Evolutionary conservation across 805 yeast genomes (phyloP).

Genomic region (Schwanniomyces yamadae): DNA sequence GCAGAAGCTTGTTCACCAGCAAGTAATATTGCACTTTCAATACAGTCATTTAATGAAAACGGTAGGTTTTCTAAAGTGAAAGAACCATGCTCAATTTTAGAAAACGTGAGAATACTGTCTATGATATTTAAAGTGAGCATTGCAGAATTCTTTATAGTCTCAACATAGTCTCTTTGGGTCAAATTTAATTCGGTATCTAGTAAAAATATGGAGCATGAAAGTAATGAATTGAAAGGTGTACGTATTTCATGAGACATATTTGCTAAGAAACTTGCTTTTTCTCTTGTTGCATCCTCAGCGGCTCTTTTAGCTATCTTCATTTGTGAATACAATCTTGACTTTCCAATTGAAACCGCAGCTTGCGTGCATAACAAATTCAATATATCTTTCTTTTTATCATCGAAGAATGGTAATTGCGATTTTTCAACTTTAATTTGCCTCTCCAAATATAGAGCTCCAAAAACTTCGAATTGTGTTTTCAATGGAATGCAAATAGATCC

Average conservation of each 20-base stretch:
- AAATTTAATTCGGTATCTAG: constrained; percentile 46
- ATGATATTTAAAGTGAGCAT: constrained; percentile 52
- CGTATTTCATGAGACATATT: constrained; percentile 60
- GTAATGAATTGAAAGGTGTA: constrained; percentile 53
- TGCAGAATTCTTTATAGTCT: constrained; percentile 50
- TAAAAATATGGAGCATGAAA: constrained; percentile 49
- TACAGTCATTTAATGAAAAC: constrained; percentile 44
- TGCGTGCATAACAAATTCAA: constrained; percentile 47
- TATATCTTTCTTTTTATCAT: constrained; percentile 37
- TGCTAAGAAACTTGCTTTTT: constrained; percentile 51
- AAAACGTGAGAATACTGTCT: constrained; percentile 54
- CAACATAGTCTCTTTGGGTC: constrained; percentile 50
- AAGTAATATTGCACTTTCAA: constrained; percentile 47
- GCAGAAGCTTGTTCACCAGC: constrained; percentile 48
- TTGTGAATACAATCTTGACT: constrained; percentile 45
- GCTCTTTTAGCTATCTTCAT: constrained; percentile 43
- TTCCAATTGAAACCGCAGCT: constrained; percentile 51
- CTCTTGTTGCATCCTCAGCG: constrained; percentile 55
- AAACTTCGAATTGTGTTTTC: too few relatives aligned
- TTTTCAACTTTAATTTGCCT: too few relatives aligned
- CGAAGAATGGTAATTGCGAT: constrained; percentile 19
- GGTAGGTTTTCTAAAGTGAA: constrained; percentile 43
- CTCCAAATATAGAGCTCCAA: too few relatives aligned
- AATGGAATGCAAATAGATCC: too few relatives aligned
- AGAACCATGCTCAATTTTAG: constrained; percentile 56